Percentiles rank a stretch among this genome's conserved stretches.
phyloP scores from a whole-genome alignment of 2,329 filamentous ascomycete species.

The Alternaria arborescens region DNA sequence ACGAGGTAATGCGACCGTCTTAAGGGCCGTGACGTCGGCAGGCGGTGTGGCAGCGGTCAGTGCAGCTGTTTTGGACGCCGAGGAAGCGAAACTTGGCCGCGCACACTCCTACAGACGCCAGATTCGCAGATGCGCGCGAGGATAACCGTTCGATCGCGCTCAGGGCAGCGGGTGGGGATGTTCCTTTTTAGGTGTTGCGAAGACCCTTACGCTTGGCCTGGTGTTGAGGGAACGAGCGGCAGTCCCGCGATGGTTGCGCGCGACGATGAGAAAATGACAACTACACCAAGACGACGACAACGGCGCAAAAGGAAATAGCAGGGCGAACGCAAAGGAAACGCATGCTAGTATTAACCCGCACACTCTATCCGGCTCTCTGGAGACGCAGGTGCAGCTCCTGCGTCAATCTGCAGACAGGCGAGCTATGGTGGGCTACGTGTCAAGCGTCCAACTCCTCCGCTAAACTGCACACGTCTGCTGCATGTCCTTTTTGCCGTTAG shows the following conservation, averaged over 20 bases:
- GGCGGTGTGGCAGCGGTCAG: conserved; percentile 52
- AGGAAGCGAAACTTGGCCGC: conserved; percentile 38
- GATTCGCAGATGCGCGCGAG: conserved; percentile 27
- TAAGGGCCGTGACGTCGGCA: conserved; percentile 46
- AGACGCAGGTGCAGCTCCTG: conserved; percentile 50
- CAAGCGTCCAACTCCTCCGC: conserved; percentile 45
- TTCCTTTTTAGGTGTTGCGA: conserved; percentile 23
- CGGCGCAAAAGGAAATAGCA: conserved; percentile 31
- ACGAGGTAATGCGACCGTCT: conserved; percentile 43
- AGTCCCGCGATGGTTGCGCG: conserved; percentile 30
- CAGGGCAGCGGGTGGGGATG: conserved; percentile 12
- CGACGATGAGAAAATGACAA: conserved; percentile 14
- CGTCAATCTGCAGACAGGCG: conserved; percentile 52
- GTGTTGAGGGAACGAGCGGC: conserved; percentile 35
- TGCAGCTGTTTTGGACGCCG: conserved; percentile 45
- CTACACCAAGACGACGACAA: conserved; percentile 17
- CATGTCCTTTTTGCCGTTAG: conserved; percentile 40
- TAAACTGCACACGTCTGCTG: conserved; percentile 44
- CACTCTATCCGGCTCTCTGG: conserved; percentile 44
- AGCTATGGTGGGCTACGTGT: conserved; percentile 49
- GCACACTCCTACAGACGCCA: conserved; percentile 23
- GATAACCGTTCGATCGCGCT: conserved; percentile 24
- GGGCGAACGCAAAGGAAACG: conserved; percentile 37
- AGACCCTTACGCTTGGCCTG: conserved; percentile 13
- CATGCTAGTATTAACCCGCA: conserved; percentile 47